Evolutionary conservation across 495 filamentous ascomycete species (phyloP), one percentile per base, ranked within the genome.

Genomic region (Collariella sp.): DNA sequence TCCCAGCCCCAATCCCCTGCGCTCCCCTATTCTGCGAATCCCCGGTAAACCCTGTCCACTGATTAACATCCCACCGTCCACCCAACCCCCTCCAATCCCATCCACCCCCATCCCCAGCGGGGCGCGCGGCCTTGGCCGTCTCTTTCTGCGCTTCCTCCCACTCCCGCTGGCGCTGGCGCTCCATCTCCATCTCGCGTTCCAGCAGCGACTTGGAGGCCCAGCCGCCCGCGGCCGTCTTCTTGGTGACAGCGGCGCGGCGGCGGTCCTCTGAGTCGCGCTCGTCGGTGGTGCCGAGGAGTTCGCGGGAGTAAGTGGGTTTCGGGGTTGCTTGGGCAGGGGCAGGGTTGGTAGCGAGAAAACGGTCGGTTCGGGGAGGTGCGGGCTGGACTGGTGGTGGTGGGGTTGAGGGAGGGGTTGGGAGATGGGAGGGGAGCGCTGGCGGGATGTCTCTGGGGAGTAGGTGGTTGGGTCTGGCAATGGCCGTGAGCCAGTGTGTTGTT

Each of bases 151-250:
- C 78, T 51, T 91, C 86, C 62, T 97, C 93, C 93, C 93, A 98
- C 61, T 98, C 93, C 47, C 80, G 77, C 71, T 98, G 93, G 36
- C 91, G 79, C 67, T 95, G 87, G 11, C 94, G 80, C 70, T 98
- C 93, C 58, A 87, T 79, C 68, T 98, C 93, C 88, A 96, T 96
- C 67, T 98, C 93, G 19, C 90, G 83, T 70, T 96, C 90, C 1
- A 97, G 77, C 6, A 98, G 77, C 3, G 86, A 88, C 69, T 89
- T 91, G 50, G 78, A 78, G 1, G 86, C 85, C 84, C 85, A 88
- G 0, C 84, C 85, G 45, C 80, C 84, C 3, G 86, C 83, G 56
- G 83, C 83, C 42, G 85, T 88, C 69, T 86, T 83, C 46, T 75
- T 66, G 59, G 88, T 84, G 0, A 83, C 75, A 5, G 78, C 76